Evolutionary conservation across 1,284 basidiomycete species (phyloP), one percentile per base, ranked within the genome.

Genomic region (Malassezia japonica): DNA sequence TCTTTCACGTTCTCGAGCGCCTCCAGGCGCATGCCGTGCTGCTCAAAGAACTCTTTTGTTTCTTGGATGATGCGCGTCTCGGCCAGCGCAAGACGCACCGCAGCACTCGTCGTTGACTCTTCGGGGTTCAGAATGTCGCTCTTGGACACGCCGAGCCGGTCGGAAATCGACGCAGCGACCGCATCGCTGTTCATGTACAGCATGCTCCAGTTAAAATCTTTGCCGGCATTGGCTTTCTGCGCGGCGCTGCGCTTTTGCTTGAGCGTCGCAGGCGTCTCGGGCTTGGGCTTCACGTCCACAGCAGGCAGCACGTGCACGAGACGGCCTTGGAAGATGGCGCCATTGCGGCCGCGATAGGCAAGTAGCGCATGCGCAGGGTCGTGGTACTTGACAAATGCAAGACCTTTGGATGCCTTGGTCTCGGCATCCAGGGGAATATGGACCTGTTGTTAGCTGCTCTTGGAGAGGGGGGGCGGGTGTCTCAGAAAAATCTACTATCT

Each of bases 181-280:
- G 88, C 87, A 68, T 92, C 87, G 57, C 84, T 89, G 78, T 94
- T 96, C 88, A 96, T 92, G 71, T 92, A 96, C 56, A 96, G 74
- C 78, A 88, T 86, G 38, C 83, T 84, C 92, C 92, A 98, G 74
- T 92, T 94, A 68, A 95, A 91, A 56, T 88, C 87, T 61, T 83
- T 84, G 29, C 83, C 82, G 6, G 85, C 83, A 23, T 76, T 78
- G 13, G 82, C 78, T 72, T 86, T 92, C 57, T 82, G 78, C 72
- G 85, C 83, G 35, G 80, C 75, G 35, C 75, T 72, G 4, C 75
- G 79, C 13, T 80, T 78, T 56, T 79, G 79, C 61, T 87, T 84
- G 35, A 72, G 50, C 13, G 69, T 61, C 15, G 46, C 31, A 16
- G 40, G 23, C 27, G 51, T 29, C n/a, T 48, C 49, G 4, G 57